Percentiles rank a stretch among this genome's conserved stretches.
Evolutionary conservation across 2,329 filamentous ascomycete genomes (phyloP).

Genomic region (Ceratocystis huliohia): DNA sequence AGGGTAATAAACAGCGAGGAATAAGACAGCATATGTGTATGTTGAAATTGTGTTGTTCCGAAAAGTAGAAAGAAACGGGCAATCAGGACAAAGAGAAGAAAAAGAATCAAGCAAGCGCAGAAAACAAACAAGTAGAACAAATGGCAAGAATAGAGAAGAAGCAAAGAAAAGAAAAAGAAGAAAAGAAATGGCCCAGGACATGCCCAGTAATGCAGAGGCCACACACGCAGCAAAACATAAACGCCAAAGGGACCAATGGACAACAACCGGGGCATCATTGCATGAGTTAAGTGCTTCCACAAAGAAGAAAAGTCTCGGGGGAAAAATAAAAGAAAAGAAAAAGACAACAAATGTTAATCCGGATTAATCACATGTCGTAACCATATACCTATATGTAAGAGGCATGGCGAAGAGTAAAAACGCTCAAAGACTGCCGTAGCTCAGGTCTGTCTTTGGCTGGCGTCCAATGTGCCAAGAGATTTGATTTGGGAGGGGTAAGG

Average conservation of each 20-base stretch:
- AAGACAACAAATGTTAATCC: background rate
- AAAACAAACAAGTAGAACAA: slow-evolving; percentile 9
- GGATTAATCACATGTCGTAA: background rate
- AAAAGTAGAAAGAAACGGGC: slow-evolving; percentile 10
- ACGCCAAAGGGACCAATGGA: slow-evolving; percentile 10
- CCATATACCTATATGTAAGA: background rate
- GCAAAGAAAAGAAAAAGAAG: slow-evolving; percentile 4
- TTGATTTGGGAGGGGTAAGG: background rate
- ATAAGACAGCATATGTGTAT: background rate
- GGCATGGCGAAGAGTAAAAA: background rate
- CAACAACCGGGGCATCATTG: background rate
- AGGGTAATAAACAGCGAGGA: background rate
- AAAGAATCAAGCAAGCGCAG: background rate
- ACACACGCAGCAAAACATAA: background rate
- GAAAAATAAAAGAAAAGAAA: background rate
- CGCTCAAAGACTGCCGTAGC: slow-evolving; percentile 3
- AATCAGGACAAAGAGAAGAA: slow-evolving; percentile 7
- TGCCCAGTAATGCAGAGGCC: slow-evolving; percentile 4
- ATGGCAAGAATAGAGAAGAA: slow-evolving; percentile 11
- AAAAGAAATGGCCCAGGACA: slow-evolving; percentile 5
- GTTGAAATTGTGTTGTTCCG: background rate
- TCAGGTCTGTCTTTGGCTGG: slow-evolving; percentile 11
- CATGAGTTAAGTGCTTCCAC: background rate
- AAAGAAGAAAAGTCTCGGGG: background rate
- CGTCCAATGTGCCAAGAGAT: background rate